Evolutionary conservation across 352 stramenopile species (phyloP).

Genomic region (Elongisporangium prolatum): DNA sequence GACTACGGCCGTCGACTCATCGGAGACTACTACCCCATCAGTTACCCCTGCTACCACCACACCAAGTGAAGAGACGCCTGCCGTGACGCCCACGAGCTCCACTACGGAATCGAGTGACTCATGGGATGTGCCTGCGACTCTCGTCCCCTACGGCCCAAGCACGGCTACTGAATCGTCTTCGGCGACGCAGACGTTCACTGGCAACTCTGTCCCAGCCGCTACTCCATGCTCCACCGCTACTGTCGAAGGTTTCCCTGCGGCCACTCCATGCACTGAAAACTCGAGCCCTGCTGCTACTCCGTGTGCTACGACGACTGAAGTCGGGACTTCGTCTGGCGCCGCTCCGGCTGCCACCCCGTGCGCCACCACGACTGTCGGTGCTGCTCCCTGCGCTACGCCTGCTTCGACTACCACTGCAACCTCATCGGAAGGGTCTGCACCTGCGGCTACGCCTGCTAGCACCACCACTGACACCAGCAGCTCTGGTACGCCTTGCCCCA

Average conservation of each 20-base stretch:
- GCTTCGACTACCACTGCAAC: background rate
- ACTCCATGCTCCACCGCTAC: background rate
- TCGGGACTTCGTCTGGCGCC: background rate
- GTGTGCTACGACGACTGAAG: background rate
- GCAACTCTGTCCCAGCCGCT: background rate
- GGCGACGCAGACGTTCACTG: background rate
- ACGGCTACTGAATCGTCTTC: background rate
- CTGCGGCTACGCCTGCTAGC: background rate
- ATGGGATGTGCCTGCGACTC: background rate
- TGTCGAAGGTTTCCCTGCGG: background rate
- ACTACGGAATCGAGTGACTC: background rate
- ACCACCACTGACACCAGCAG: background rate
- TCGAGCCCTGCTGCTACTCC: background rate
- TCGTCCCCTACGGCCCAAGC: background rate
- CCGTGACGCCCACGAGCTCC: background rate
- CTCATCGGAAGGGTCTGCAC: background rate
- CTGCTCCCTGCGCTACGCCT: background rate
- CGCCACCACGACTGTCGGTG: background rate
- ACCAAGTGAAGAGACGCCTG: constrained; percentile 4
- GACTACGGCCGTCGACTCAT: background rate
- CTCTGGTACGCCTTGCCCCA: constrained; percentile 1
- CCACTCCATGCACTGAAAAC: background rate
- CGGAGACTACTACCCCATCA: constrained; percentile 4
- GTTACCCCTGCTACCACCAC: constrained; percentile 3
- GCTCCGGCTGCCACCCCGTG: background rate